Conservation (phyloP, 164 flowering plant genomes). For the Vitis rotundifolia region DNA sequence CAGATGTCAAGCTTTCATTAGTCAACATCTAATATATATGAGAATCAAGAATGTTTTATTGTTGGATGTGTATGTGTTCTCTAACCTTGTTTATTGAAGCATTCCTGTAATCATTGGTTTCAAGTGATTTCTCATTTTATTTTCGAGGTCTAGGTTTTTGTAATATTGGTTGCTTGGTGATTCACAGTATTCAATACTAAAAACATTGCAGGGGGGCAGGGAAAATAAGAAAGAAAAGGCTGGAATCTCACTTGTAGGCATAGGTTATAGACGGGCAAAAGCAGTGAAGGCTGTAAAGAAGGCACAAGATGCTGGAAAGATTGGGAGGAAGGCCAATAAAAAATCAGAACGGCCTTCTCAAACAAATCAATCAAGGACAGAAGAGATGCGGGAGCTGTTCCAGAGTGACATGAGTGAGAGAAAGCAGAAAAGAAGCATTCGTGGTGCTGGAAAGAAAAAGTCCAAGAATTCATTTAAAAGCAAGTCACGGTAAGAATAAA, state of each 20-base stretch:
- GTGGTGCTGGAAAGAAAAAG: slow-evolving; percentile 47
- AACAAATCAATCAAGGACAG: slow-evolving; percentile 54
- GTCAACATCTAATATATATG: too few species aligned
- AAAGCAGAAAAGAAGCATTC: slow-evolving; percentile 42
- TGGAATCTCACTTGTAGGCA: slow-evolving; percentile 73
- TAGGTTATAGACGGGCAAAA: slow-evolving; percentile 79
- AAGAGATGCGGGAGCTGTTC: slow-evolving; percentile 79
- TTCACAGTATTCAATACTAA: not conserved
- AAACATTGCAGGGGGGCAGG: slow-evolving; percentile 37
- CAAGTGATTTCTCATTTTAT: not conserved
- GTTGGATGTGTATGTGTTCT: too few species aligned
- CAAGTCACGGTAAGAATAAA: slow-evolving; percentile 74
- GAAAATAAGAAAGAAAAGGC: slow-evolving; percentile 47
- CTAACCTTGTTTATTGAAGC: too few species aligned
- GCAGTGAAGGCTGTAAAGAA: slow-evolving; percentile 70
- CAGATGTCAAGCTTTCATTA: too few species aligned
- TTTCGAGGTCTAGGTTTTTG: not conserved
- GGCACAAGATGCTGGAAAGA: slow-evolving; percentile 70
- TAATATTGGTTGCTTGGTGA: not conserved
- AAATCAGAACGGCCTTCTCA: slow-evolving; percentile 39
- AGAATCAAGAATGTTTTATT: too few species aligned
- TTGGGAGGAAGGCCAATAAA: slow-evolving; percentile 35
- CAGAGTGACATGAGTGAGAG: slow-evolving; percentile 79
- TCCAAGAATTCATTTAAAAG: slow-evolving; percentile 79
- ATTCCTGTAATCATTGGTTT: too few species aligned